Base-by-base conservation (phyloP, 352 stramenopile genomes). In the Phytophthora citricola region DNA sequence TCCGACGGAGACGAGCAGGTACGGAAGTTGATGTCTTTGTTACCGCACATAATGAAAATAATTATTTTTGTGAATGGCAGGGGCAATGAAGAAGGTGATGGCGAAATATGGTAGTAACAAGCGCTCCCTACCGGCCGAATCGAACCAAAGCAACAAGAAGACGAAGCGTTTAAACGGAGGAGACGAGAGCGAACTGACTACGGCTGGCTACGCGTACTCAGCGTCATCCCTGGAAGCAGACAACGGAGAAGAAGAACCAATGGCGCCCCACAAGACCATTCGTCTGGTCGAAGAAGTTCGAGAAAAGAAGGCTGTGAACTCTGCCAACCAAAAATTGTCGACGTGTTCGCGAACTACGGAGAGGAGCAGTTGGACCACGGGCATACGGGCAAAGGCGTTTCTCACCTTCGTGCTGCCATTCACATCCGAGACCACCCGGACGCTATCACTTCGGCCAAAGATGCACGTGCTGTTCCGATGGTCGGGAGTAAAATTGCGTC, bases 361-460 rank as follows among this genome's bases (percentile, higher is more conserved):
- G 76, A 84, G 53, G 45, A 76, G 2, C 83, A 94, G 44, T 63
- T 91, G 0, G 64, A 85, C 29, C 71, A 54, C 5, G 85, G 85
- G 1, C 85, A 94, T 66, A 92, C 85, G 5, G 85, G 85, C 57
- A 92, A 94, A 55, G 85, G 83, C 9, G 76, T 89, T 11, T 82
- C 81, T 3, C 83, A 92, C 55, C 57, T 94, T 53, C 83, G 83
- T 3, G 83, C 85, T 9, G 85, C 85, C n/a, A 58, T 78, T 24
- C 63, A 80, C 32, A 91, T 92, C 45, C 79, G 79, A 11, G 65
- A 88, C 34, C 76, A 83, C 40, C 74, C 78, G 24, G 50, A 80
- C 26, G 66, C 58, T 6, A 90, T 93, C 46, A 78, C 65, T 29
- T 82, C 79, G 15, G 67, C 59, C 0, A 55, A 41, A 12, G 78